Base-by-base conservation (phyloP, 257 asterid genomes). In the Nicotiana attenuata region DNA sequence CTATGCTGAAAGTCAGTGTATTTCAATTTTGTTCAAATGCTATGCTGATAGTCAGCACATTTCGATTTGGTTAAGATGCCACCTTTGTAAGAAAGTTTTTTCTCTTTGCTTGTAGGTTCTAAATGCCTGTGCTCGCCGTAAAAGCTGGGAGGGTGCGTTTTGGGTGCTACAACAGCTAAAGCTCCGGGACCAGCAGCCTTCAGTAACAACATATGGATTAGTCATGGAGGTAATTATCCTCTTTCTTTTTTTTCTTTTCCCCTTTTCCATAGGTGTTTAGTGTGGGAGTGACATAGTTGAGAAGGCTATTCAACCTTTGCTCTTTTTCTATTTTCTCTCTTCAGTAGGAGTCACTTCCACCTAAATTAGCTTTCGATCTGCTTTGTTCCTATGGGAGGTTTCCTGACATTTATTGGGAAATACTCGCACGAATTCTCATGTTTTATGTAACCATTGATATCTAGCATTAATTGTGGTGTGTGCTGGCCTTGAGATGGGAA, bases 81-180 rank as follows among this genome's bases (percentile, higher is more conserved):
- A 73, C 31, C 22, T 75, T 75, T 75, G 16, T 75, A 24, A 50
- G 45, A 50, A 50, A 4, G n/a, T 38, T 65, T 35, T 61, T 82
- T 67, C 59, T 78, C 71, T 77, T 68, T 79, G 31, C 81, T 55
- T 84, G 60, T 83, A 96, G 98, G 95, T 96, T 65, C 90, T 94
- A 71, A 96, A 92, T 90, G 99, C 98, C 28, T 96, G 99, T 87
- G 97, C 88, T 75, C 88, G 85, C 69, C 92, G 97, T 80, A 68
- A 94, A 86, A 94, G 89, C 38, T 94, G 97, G 98, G 98, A 96
- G 91, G 99, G 98, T 26, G 99, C 99, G 24, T 94, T 96, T 87
- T 96, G 98, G 99, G 99, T 96, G 84, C 88, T 96, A 79, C 98
- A 96, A 79, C 97, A 94, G 86, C 86, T 96, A 83, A 88, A 90